Evolutionary conservation across 768 basidiomycete species (phyloP).

Genomic region (Russula emetica): DNA sequence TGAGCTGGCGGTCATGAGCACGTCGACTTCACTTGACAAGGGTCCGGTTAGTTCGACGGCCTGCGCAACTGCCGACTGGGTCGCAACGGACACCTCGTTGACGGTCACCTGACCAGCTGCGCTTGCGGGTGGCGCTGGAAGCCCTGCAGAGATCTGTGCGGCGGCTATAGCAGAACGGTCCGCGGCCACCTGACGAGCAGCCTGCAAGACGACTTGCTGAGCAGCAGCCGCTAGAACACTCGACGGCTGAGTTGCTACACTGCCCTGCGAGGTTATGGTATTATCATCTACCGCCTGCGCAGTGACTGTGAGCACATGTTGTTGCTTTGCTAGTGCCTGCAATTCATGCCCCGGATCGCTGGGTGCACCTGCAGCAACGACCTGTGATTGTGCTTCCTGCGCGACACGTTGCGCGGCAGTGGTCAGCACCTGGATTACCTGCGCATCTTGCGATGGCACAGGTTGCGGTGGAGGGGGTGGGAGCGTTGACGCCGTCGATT

Average conservation of each 20-base stretch:
- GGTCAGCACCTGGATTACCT: constrained; percentile 74
- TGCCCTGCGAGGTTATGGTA: constrained; percentile 50
- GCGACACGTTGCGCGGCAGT: constrained; percentile 74
- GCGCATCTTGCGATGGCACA: constrained; percentile 51
- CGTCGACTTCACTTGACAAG: constrained; percentile 72
- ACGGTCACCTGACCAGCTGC: constrained; percentile 45
- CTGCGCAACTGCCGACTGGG: constrained; percentile 76
- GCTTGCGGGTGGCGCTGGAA: constrained; percentile 35
- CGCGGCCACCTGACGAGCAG: constrained; percentile 56
- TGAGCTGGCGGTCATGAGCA: constrained; percentile 64
- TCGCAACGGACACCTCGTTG: constrained; percentile 54
- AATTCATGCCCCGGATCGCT: constrained; percentile 45
- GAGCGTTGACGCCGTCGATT: constrained; percentile 31
- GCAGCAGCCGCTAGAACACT: constrained; percentile 68
- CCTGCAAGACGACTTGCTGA: constrained; percentile 76
- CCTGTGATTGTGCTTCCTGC: constrained; percentile 66
- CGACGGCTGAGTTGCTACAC: constrained; percentile 42
- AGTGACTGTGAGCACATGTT: constrained; percentile 67
- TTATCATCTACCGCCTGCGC: constrained; percentile 74
- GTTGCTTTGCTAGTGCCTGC: constrained; percentile 73
- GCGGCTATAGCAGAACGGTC: constrained; percentile 44
- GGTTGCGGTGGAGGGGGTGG: constrained; percentile 33
- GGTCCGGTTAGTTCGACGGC: constrained; percentile 75
- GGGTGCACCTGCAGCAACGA: constrained; percentile 49
- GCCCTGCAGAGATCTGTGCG: constrained; percentile 41